These are phyloP conservation scores for Clavulina sp. DNA, from an alignment of 768 basidiomycete species.

Conservation along the genomic window DNA sequence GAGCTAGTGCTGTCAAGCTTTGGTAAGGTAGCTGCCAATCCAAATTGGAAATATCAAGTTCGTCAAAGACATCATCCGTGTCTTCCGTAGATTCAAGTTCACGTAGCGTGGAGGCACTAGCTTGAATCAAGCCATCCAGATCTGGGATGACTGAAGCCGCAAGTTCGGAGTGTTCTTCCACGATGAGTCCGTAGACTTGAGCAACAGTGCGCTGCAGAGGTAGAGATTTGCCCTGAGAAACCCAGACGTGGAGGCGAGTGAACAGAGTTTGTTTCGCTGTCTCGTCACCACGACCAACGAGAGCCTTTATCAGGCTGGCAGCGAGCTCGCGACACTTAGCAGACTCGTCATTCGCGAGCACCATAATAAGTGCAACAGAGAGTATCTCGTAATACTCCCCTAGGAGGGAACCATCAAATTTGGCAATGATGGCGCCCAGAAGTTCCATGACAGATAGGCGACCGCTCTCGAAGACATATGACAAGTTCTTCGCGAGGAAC, in stretches of 20 bases:
- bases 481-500: constrained; percentile 82
- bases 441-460: constrained; percentile 88
- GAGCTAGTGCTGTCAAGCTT: constrained; percentile 44
- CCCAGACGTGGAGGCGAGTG: constrained; percentile 68
- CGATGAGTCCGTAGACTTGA: constrained; percentile 66
- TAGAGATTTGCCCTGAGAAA: constrained; percentile 37
- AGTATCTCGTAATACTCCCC: constrained; percentile 73
- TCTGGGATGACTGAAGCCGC: constrained; percentile 32
- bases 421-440: constrained; percentile 62
- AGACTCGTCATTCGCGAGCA: constrained; percentile 86
- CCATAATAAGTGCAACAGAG: constrained; percentile 83
- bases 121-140: constrained; percentile 30
- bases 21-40: constrained; percentile 81
- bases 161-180: constrained; percentile 42
- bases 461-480: constrained; percentile 80
- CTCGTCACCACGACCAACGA: constrained; percentile 52
- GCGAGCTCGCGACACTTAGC: constrained; percentile 80
- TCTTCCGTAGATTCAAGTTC: constrained; percentile 22
- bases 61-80: constrained; percentile 19
- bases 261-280: constrained; percentile 38
- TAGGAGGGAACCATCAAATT: constrained; percentile 62
- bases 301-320: constrained; percentile 57
- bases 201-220: constrained; percentile 54
- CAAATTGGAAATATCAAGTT: constrained; percentile 32
- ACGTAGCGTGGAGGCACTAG: constrained; percentile 26